Evolutionary conservation across 495 filamentous ascomycete genomes (phyloP), one percentile per base, ranked within the genome.

Genomic region (Aspergillus campestris): DNA sequence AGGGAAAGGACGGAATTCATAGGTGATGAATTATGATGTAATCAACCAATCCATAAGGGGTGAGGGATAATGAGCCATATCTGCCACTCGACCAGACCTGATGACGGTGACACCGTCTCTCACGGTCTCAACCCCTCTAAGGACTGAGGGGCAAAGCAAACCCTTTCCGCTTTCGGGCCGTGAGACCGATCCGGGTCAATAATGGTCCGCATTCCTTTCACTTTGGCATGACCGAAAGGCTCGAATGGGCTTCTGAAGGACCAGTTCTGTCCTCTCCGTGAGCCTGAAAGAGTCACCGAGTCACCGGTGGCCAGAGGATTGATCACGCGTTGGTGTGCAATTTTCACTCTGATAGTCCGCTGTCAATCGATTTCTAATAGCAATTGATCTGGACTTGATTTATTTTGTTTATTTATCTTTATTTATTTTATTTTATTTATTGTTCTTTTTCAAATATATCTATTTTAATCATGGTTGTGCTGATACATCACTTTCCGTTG

Each of bases 261-360:
- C n/a, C 30, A 36, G 11, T 13, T 36, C 29, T 15, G 35, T 34
- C 31, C 39, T 42, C 49, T 51, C 44, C 44, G 45, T 45, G 10
- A 34, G 31, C 46, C 51, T 46, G 51, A 53, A 53, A 44, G 31
- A 44, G 15, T 24, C 18, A 24, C 18, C 18, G 18, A 24, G 18
- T 59, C 56, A 59, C 56, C 56, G 52, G 56, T 31, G 31, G 34
- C 50, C 45, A 47, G 6, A 32, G 36, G 11, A 31, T 31, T 30
- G 28, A 48, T 55, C 56, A 58, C 51, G 56, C 48, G 56, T 47
- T 40, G 30, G 28, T 44, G 42, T 28, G 38, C 34, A 18, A 46
- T 56, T 56, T 56, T 46, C 37, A 46, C 31, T 42, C 38, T 37
- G 39, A 42, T 45, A 32, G 44, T 34, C 2, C 3, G 27, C 33